Conservation (phyloP, 495 filamentous ascomycete species). For the Filosporella fistucella region DNA sequence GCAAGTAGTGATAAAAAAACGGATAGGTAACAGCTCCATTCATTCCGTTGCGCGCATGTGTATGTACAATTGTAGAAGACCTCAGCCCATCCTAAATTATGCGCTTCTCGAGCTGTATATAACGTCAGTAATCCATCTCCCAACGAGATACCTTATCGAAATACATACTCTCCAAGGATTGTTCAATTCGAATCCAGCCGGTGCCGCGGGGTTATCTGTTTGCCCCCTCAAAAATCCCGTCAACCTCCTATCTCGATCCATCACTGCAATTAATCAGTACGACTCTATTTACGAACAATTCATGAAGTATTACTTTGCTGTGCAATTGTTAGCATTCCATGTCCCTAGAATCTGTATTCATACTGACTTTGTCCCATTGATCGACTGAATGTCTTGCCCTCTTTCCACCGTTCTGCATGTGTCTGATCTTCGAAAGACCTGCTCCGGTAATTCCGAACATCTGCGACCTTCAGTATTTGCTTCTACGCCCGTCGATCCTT, state of each 20-base stretch:
- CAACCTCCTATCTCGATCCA: slow-evolving; percentile 88
- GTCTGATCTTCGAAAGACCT: slow-evolving; percentile 67
- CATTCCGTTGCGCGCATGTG: no score
- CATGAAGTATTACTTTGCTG: slow-evolving; percentile 25
- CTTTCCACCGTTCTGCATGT: slow-evolving; percentile 86
- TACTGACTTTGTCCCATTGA: slow-evolving; percentile 87
- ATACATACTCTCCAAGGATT: slow-evolving; percentile 75
- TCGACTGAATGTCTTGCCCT: slow-evolving; percentile 76
- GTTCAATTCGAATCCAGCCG: slow-evolving; percentile 86
- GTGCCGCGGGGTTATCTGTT: slow-evolving; percentile 72
- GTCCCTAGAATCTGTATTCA: background rate
- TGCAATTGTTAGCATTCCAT: slow-evolving; percentile 21
- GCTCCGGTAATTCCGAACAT: slow-evolving; percentile 86
- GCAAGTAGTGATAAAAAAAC: no score
- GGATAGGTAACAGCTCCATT: no score
- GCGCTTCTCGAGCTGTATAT: slow-evolving; percentile 20
- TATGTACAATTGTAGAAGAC: slow-evolving; percentile 14
- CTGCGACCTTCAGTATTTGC: slow-evolving; percentile 40
- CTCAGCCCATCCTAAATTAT: slow-evolving; percentile 11
- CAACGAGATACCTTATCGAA: background rate
- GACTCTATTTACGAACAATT: background rate
- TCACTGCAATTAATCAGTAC: slow-evolving; percentile 59
- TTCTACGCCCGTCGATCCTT: background rate
- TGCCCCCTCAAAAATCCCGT: slow-evolving; percentile 85
- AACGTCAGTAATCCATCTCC: background rate